A percentile compares a stretch with the other conserved stretches of the same genome.
Conservation (phyloP, 2,329 filamentous ascomycete genomes). For the Ophiostoma australiae region DNA sequence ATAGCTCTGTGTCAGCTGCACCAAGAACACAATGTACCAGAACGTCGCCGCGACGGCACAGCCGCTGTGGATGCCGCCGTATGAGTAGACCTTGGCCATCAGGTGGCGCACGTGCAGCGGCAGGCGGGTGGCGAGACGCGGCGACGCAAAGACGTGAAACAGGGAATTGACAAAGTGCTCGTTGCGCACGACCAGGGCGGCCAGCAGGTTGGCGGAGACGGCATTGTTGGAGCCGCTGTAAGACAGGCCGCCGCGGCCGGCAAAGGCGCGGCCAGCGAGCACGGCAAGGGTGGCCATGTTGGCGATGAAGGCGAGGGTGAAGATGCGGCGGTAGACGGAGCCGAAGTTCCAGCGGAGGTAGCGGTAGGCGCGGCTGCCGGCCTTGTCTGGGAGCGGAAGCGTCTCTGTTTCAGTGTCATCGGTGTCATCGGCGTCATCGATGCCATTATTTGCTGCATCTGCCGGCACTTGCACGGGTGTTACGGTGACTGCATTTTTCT, state of each 20-base stretch:
- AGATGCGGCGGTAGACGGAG: constrained; percentile 40
- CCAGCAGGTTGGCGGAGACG: constrained; percentile 40
- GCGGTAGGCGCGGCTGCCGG: constrained; percentile 14
- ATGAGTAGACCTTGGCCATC: constrained; percentile 49
- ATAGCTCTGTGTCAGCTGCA: constrained; percentile 34
- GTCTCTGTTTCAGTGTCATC: neutral
- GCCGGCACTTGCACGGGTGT: neutral
- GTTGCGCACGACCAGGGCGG: constrained; percentile 46
- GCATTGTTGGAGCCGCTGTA: constrained; percentile 30
- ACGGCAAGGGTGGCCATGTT: constrained; percentile 33
- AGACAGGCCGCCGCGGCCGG: constrained; percentile 22
- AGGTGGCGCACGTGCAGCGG: constrained; percentile 44
- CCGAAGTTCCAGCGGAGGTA: constrained; percentile 32
- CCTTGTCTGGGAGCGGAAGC: constrained; percentile 7
- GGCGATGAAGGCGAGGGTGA: constrained; percentile 38
- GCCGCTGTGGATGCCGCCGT: constrained; percentile 51
- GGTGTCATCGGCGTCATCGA: neutral
- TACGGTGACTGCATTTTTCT: constrained; percentile 1
- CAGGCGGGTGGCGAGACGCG: constrained; percentile 19
- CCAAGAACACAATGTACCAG: constrained; percentile 42
- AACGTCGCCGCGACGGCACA: constrained; percentile 45
- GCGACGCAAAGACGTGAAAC: constrained; percentile 41
- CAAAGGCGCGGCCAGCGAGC: constrained; percentile 23
- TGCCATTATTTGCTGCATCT: neutral
- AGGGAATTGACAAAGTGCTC: constrained; percentile 50